Base-by-base conservation (phyloP, 2,329 filamentous ascomycete species). In the Cladosporium sp. region DNA sequence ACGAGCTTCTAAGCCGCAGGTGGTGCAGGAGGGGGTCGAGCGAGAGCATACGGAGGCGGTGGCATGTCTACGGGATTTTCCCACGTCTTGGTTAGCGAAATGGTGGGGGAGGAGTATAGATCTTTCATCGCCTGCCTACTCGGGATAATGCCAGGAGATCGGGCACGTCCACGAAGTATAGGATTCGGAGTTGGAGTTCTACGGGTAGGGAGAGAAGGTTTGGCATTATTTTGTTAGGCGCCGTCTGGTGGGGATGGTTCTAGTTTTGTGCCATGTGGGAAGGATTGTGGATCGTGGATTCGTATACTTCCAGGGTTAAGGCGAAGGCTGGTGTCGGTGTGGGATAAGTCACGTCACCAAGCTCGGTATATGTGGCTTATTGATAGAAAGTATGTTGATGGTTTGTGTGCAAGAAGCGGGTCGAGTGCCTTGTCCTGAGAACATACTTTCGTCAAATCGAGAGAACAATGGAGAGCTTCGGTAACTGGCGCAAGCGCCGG, bases 1-100 rank as follows among this genome's bases (percentile, higher is more conserved):
- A 78, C 30, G 74, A 78, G 55, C 71, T 75, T 43, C 77, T 80
- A 16, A 86, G 77, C 40, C 84, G 83, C 55, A 77, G 72, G 47
- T 71, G 71, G 62, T 86, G 84, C 13, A 88, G 70, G 49, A 86
- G 73, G n/a, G 84, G 85, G 36, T 83, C 75, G 38, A 81, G 72
- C 19, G 80, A 82, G 42, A 88, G 74, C 38, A 67, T 64, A 55
- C 84, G 81, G 45, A 88, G 74, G 53, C 76, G 77, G 62, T 78
- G 84, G 53, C 74, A 83, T 33, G 78, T 78, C 82, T 85, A 62
- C 49, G 13, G 4, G 32, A 27, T 4, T 27, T 27, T 4, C 4
- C 4, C 5, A 27, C 22, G n/a, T 35, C 36, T 41, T 16, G 15
- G 43, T 39, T 16, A 47, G 43, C 25, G 32, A n/a, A 35, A 16